phyloP scores from a whole-genome alignment of 2,329 filamentous ascomycete genomes.

The Venturia effusa region DNA sequence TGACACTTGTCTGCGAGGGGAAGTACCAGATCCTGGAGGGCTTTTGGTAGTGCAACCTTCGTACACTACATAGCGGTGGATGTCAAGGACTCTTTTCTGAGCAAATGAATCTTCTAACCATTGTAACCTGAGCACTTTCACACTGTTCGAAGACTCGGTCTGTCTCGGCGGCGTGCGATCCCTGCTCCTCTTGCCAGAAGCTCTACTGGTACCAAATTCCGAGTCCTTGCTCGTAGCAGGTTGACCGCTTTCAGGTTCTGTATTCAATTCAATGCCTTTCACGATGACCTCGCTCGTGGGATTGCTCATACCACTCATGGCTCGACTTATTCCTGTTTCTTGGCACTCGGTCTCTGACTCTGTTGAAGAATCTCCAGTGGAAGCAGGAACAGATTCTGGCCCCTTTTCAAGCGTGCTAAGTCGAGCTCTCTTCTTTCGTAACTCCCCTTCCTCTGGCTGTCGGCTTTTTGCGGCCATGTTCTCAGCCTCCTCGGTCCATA shows the following conservation, averaged over 20 bases:
- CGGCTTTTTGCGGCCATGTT: conserved; percentile 9
- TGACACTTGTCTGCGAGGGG: conserved; percentile 7
- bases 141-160: not conserved
- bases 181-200: not conserved
- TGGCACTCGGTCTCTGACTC: not conserved
- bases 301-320: not conserved
- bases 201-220: not conserved
- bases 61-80: conserved; percentile 40
- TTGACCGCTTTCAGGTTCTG: not conserved
- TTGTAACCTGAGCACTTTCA: conserved; percentile 9
- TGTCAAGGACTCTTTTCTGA: not conserved
- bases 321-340: not conserved
- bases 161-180: not conserved
- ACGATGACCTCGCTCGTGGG: not conserved
- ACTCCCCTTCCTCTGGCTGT: conserved; percentile 8
- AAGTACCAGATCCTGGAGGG: conserved; percentile 19
- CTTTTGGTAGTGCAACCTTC: conserved; percentile 33
- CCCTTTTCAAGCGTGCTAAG: conserved; percentile 7
- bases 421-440: conserved; percentile 17
- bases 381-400: not conserved
- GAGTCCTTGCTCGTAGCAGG: not conserved
- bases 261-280: not conserved
- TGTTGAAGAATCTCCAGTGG: not conserved
- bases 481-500: conserved; percentile 45
- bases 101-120: conserved; percentile 9